Evolutionary conservation across 345 rosid species (phyloP).

Genomic region (Melaleuca quinquenervia): DNA sequence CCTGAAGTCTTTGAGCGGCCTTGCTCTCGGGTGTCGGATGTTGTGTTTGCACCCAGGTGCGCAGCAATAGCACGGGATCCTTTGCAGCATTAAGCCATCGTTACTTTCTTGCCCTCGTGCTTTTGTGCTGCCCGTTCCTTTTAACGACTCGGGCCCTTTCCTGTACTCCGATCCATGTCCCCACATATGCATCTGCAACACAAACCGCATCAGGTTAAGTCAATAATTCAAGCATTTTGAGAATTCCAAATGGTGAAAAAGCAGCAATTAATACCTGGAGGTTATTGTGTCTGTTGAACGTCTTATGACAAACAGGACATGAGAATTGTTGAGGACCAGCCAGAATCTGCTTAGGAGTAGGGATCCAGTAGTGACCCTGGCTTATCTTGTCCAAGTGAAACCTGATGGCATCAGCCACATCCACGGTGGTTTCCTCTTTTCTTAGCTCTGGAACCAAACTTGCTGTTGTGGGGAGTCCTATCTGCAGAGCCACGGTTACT

Average conservation of each 20-base stretch:
- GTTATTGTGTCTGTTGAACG: constrained; percentile 56
- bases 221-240: not conserved
- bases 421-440: constrained; percentile 2
- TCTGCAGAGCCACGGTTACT: not conserved
- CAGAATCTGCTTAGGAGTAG: constrained; percentile 53
- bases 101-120: constrained; percentile 26
- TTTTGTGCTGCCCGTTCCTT: constrained; percentile 33
- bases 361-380: constrained; percentile 51
- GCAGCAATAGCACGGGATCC: constrained; percentile 73
- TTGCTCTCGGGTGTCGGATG: constrained; percentile 68
- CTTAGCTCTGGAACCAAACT: constrained; percentile 5
- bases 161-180: constrained; percentile 90
- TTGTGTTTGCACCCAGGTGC: constrained; percentile 62
- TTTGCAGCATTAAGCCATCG: constrained; percentile 23
- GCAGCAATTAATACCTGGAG: constrained; percentile 27
- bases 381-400: constrained; percentile 1
- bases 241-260: not conserved
- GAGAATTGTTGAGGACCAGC: constrained; percentile 51
- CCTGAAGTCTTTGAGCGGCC: constrained; percentile 70
- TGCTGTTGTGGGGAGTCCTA: constrained; percentile 29
- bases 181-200: constrained; percentile 80
- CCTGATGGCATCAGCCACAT: constrained; percentile 4
- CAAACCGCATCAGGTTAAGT: not conserved
- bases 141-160: constrained; percentile 70
- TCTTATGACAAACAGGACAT: constrained; percentile 43